Evolutionary conservation across 805 yeast species (phyloP).

Genomic region (Pichia insulana): DNA sequence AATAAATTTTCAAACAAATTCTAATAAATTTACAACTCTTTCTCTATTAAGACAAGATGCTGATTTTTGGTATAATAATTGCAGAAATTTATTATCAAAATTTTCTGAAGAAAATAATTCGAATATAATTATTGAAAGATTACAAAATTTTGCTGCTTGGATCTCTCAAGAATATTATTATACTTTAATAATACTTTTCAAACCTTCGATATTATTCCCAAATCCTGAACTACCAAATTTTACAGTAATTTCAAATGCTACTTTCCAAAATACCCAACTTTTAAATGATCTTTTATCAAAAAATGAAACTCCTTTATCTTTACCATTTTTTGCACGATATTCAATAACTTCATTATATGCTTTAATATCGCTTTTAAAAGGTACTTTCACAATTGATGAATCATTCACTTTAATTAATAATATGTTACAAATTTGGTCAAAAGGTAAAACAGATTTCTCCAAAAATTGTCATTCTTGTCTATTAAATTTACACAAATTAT

Average conservation of each 20-base stretch:
- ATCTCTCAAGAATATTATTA: constrained; percentile 37
- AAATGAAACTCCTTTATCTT: neutral
- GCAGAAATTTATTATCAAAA: constrained; percentile 15
- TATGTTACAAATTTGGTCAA: constrained; percentile 4
- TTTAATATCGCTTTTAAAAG: constrained; percentile 4
- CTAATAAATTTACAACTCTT: constrained; percentile 29
- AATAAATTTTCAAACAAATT: constrained; percentile 15
- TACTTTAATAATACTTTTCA: constrained; percentile 36
- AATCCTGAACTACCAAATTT: constrained; percentile 33
- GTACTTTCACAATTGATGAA: constrained; percentile 3
- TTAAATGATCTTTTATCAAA: constrained; percentile 1
- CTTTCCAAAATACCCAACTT: constrained; percentile 4
- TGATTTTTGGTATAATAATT: constrained; percentile 29
- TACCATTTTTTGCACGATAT: constrained; percentile 34
- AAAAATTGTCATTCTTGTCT: neutral
- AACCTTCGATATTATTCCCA: constrained; percentile 43
- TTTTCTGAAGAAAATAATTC: constrained; percentile 11
- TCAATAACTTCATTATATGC: constrained; percentile 2
- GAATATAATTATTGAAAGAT: constrained; percentile 5
- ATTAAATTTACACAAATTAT: no score
- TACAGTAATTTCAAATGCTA: constrained; percentile 12
- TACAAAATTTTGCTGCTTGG: constrained; percentile 30
- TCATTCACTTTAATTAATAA: neutral
- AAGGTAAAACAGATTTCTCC: neutral
- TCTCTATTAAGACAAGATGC: constrained; percentile 28